phyloP scores from a whole-genome alignment of 148 eudicot species.

The Heliosperma pusillum region DNA sequence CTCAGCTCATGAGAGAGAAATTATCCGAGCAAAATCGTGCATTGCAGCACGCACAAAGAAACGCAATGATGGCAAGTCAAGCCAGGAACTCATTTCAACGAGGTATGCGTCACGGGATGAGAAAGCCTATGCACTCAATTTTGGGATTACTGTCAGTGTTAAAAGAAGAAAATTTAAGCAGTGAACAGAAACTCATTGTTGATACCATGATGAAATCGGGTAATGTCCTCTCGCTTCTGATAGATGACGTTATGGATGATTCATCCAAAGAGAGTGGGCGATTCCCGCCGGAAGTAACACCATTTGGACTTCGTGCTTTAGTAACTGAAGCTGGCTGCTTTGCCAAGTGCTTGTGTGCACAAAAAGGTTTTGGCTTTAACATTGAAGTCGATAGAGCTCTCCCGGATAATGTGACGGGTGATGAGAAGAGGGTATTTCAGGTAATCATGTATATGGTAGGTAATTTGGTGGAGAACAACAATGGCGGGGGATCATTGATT shows the following conservation, averaged over 20 bases:
- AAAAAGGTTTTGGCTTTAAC: conserved; percentile 41
- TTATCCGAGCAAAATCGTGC: conserved; percentile 70
- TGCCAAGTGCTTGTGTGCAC: conserved; percentile 64
- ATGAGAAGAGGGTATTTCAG: conserved; percentile 80
- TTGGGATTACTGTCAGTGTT: conserved; percentile 67
- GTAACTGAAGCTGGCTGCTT: conserved; percentile 69
- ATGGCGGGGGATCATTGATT: conserved; percentile 43
- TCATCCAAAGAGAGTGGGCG: conserved; percentile 57
- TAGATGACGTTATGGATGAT: conserved; percentile 77
- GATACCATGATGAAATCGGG: conserved; percentile 72
- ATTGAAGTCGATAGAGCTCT: conserved; percentile 60
- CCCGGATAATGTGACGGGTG: conserved; percentile 69
- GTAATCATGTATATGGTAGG: conserved; percentile 87
- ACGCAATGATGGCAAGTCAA: conserved; percentile 79
- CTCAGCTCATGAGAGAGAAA: conserved; percentile 64
- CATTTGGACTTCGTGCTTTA: conserved; percentile 51
- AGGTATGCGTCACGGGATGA: conserved; percentile 79
- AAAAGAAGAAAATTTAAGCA: conserved; percentile 49
- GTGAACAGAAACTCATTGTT: conserved; percentile 47
- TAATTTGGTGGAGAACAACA: conserved; percentile 50
- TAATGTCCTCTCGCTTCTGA: conserved; percentile 60
- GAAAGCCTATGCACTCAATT: conserved; percentile 82
- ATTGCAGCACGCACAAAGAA: conserved; percentile 56
- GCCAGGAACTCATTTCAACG: conserved; percentile 70
- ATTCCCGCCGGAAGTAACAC: conserved; percentile 52